Evolutionary conservation across 169 alveolate genomes (phyloP).

Genomic region (Cryptosporidium tyzzeri): DNA sequence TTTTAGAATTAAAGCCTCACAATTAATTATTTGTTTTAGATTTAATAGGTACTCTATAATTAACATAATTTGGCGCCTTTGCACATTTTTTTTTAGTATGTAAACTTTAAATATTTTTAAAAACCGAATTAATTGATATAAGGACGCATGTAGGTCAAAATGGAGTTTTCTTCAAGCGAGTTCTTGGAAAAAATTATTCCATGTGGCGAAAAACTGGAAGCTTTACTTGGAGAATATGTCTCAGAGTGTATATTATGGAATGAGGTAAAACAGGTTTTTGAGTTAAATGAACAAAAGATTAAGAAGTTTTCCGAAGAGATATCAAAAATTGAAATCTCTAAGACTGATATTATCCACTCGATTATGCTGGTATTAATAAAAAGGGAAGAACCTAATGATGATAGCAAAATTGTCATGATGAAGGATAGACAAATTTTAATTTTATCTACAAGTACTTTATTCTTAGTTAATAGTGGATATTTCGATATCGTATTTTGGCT

Average conservation of each 20-base stretch:
- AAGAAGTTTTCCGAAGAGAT: conserved; percentile 25
- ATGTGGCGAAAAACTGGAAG: conserved; percentile 8
- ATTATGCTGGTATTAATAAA: conserved; percentile 2
- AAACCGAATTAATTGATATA: too few species aligned
- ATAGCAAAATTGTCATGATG: neutral
- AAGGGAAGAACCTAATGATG: neutral
- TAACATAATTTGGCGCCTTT: neutral
- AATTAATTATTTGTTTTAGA: neutral
- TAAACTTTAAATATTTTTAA: neutral
- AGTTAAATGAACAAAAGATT: conserved; percentile 12
- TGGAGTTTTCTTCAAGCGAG: conserved; percentile 34
- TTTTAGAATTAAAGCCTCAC: neutral
- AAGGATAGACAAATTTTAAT: conserved; percentile 20
- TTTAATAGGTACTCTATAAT: too few species aligned
- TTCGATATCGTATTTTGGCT: conserved; percentile 60
- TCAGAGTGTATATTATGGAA: conserved; percentile 24
- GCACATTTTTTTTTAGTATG: neutral
- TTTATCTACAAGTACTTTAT: conserved; percentile 6
- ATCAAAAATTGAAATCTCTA: neutral
- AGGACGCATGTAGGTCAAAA: neutral
- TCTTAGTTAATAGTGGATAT: conserved; percentile 39
- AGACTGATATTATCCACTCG: conserved; percentile 19
- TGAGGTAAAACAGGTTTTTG: neutral
- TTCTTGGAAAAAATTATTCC: conserved; percentile 38
- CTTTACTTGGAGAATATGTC: neutral